Evolutionary conservation across 306 rosid genomes (phyloP).

Genomic region (Malus domestica): DNA sequence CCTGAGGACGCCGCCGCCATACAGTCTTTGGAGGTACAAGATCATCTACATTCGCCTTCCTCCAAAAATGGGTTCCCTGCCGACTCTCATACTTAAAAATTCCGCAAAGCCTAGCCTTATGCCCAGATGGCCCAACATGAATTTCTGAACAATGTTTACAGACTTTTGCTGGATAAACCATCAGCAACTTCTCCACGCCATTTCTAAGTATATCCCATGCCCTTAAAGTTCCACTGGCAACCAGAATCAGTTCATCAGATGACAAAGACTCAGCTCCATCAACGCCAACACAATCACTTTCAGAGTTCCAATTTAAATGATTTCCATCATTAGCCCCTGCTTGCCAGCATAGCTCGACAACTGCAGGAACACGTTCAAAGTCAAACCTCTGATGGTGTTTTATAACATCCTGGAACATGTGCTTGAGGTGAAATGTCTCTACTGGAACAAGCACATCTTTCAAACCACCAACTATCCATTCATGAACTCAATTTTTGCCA

Average conservation of each 20-base stretch:
- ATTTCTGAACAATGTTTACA: conserved; percentile 81
- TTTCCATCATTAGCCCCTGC: conserved; percentile 52
- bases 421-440: conserved; percentile 62
- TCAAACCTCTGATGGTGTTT: conserved; percentile 71
- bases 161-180: conserved; percentile 73
- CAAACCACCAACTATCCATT: conserved; percentile 58
- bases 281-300: conserved; percentile 17
- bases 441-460: conserved; percentile 71
- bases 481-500: conserved; percentile 62
- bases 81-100: conserved; percentile 74
- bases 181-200: conserved; percentile 61
- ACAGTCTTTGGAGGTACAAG: conserved; percentile 70
- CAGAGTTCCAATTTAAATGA: conserved; percentile 28
- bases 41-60: conserved; percentile 62
- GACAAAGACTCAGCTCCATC: conserved; percentile 32
- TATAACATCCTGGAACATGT: conserved; percentile 67
- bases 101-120: conserved; percentile 75
- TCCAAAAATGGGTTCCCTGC: conserved; percentile 80
- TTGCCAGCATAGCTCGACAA: conserved; percentile 85
- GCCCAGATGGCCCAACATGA: conserved; percentile 89
- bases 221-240: conserved; percentile 51
- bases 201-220: conserved; percentile 76
- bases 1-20: conserved; percentile 70
- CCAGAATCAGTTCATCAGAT: conserved; percentile 28
- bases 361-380: conserved; percentile 78